Base-by-base conservation (phyloP, 2,329 filamentous ascomycete species). In the Monosporascus sp. region DNA sequence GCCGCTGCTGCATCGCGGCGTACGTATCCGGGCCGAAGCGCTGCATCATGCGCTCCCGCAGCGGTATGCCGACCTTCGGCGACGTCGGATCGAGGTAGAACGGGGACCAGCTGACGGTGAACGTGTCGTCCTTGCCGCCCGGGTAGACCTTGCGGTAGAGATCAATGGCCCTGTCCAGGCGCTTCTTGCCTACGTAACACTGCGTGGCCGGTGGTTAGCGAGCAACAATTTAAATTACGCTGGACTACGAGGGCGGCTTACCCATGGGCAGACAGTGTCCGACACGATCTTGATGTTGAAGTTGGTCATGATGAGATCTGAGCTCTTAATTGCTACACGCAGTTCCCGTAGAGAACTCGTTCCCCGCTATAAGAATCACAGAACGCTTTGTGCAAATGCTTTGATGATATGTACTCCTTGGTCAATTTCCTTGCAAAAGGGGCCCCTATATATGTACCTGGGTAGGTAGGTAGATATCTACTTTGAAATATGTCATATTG, bases 161-260 rank as follows among this genome's bases (percentile, higher is more conserved):
- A 8, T 75, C 67, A 55, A 96, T 93, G 56, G 87, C 89, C 56
- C 80, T 80, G 49, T 86, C 82, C 39, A 96, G 81, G 38, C 88
- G 84, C 57, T 84, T 84, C 66, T 89, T 88, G 69, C 90, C 90
- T 17, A 95, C 76, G 68, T 91, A 94, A 77, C 90, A 88, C 80
- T 82, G 72, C 15, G 6, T 9, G 24, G 15, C 14, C 52, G 65
- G 72, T 50, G 60, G 57, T 53, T 49, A 62, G 45, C 41, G 34
- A 24, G 22, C 48, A n/a, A 37, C 45, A 20, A 17, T 44, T 22
- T n/a, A 27, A 17, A 37, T 39, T 20, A 48, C 22, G 9, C 31
- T 34, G 31, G 27, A 34, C 11, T 14, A 34, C 31, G 31, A 34
- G 31, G 31, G 31, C 31, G 11, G 59, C 72, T 57, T 60, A 75